Evolutionary conservation across 192 early-diverging fungal genomes (phyloP), one percentile per base, ranked within the genome.

Genomic region (Backusella liffmaniae): DNA sequence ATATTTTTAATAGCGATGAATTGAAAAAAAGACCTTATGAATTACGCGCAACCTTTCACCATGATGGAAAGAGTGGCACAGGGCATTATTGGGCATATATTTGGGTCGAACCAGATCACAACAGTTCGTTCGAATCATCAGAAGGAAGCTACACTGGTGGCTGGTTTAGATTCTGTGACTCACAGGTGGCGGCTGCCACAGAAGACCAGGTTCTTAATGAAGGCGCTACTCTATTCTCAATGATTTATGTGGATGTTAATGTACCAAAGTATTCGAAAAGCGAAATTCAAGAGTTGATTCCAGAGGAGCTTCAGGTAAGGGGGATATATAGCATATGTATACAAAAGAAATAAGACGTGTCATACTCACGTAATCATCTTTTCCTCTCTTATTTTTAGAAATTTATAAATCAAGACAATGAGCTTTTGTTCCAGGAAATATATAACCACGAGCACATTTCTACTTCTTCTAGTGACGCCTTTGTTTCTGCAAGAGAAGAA

Each of bases 31-130:
- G 23, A n/a, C 69, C 49, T 5, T 84, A 84, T 53, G 65, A 44
- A 16, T 69, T 84, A 39, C 71, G 74, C 32, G 80, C 80, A 51
- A 65, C 79, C 8, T 69, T 84, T 8, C 67, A 82, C 29, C 41
- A 69, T 36, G 80, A 84, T 66, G 77, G 77, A n/a, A 65, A 65
- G n/a, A 76, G 67, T 12, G 78, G 78, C 7, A 72, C 75, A 3
- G 80, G 77, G 5, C 80, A 82, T 67, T 62, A 78, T 29, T 84
- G 83, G 83, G 80, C 77, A 10, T 84, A 85, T 62, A 73, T 84
- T 15, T 78, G 75, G 73, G 74, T 80, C 0, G 74, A 67, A 13
- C 74, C 72, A 29, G 69, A 32, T 9, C 46, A 46, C 4, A 13
- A 37, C 7, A 39, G 65, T 18, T n/a, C 23, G 5, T n/a, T 73